These are phyloP conservation scores for Quercus agrifolia DNA, from an alignment of 306 rosid genomes.

Conservation along the genomic window DNA sequence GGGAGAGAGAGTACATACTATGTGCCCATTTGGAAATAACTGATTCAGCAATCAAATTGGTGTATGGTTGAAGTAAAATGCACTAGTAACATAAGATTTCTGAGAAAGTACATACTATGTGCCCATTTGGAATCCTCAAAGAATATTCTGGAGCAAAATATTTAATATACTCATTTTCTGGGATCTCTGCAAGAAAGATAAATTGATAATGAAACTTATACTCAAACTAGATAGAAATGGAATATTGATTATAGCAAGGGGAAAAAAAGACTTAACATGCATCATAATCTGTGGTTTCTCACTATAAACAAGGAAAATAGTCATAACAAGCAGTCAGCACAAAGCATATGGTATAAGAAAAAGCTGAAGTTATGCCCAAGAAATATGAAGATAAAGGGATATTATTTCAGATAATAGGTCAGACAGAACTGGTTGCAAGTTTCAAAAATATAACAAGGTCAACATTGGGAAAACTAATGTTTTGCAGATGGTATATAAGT, in stretches of 20 bases:
- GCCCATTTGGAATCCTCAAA: constrained; percentile 83
- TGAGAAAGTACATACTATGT: constrained; percentile 57
- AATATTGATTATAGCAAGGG: background rate
- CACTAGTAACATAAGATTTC: constrained; percentile 8
- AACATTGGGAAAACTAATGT: background rate
- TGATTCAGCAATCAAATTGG: too few species aligned
- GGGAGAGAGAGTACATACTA: background rate
- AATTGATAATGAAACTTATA: background rate
- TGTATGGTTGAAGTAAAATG: background rate
- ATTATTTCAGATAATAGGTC: background rate
- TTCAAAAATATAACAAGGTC: background rate
- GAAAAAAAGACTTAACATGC: background rate
- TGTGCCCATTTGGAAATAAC: too few species aligned
- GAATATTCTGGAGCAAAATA: constrained; percentile 87
- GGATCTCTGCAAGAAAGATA: constrained; percentile 77
- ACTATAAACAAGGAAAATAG: too few species aligned
- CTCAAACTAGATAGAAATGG: constrained; percentile 7
- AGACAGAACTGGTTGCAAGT: background rate
- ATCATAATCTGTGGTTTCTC: background rate
- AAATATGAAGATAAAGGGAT: background rate
- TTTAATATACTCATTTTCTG: constrained; percentile 83
- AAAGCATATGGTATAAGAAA: background rate
- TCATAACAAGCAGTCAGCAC: background rate
- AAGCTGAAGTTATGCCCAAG: background rate
- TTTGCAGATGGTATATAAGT: background rate